Conservation (phyloP, 2,329 filamentous ascomycete genomes). For the Phyllosticta citrichinensis region DNA sequence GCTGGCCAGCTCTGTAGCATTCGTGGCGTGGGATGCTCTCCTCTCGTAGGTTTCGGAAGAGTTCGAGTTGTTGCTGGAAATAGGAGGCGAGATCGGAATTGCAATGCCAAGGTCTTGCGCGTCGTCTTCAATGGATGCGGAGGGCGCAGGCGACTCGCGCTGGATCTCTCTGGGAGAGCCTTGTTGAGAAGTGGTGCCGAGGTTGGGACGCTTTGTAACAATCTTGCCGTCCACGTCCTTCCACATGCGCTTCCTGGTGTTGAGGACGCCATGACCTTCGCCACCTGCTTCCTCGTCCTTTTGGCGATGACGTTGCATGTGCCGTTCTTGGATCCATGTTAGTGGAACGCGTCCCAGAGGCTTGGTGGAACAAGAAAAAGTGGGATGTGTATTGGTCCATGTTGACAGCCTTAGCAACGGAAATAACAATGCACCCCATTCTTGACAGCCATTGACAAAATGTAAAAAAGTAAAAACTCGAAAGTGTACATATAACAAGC, state of each 20-base stretch:
- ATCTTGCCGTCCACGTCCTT: constrained; percentile 44
- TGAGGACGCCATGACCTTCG: constrained; percentile 40
- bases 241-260: constrained; percentile 48
- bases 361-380: constrained; percentile 5
- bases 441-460: constrained; percentile 5
- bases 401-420: not conserved
- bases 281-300: constrained; percentile 48
- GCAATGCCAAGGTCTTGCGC: constrained; percentile 4
- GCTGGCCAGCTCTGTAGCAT: constrained; percentile 13
- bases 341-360: constrained; percentile 14
- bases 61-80: constrained; percentile 20
- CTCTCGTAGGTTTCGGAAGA: constrained; percentile 12
- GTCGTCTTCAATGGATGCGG: constrained; percentile 1
- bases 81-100: constrained; percentile 25
- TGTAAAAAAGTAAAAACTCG: constrained; percentile 11
- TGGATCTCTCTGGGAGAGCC: not conserved
- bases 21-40: constrained; percentile 20
- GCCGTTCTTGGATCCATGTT: constrained; percentile 38
- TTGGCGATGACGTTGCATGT: constrained; percentile 45
- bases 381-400: constrained; percentile 5
- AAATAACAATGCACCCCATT: constrained; percentile 12
- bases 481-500: not conserved
- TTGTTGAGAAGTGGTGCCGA: constrained; percentile 10
- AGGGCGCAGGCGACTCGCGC: not conserved
- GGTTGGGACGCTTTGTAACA: constrained; percentile 34